These are phyloP conservation scores for Leccinum variicolor DNA, from an alignment of 768 basidiomycete species.

Conservation along the genomic window DNA sequence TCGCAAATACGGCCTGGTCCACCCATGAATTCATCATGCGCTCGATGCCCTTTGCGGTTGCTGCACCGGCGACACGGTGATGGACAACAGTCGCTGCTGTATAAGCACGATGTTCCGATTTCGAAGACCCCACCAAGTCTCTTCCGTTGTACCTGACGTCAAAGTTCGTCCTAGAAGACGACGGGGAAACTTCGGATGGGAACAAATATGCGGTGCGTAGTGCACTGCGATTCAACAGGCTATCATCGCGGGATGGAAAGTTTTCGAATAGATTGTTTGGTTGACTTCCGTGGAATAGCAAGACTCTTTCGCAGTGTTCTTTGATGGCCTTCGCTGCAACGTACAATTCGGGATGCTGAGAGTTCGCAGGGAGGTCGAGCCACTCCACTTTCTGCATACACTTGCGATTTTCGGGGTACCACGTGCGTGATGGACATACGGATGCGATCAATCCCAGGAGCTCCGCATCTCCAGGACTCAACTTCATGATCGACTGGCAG, in stretches of 20 bases:
- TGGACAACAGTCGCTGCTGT: slow-evolving; percentile 9
- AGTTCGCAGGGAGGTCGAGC: slow-evolving; percentile 18
- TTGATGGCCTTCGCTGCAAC: slow-evolving; percentile 27
- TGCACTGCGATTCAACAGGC: slow-evolving; percentile 18
- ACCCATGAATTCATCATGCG: slow-evolving; percentile 9
- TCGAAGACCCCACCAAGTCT: not conserved
- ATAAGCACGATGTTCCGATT: slow-evolving; percentile 17
- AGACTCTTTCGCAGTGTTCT: slow-evolving; percentile 18
- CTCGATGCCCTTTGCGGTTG: not conserved
- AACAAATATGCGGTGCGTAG: slow-evolving; percentile 13
- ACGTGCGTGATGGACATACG: slow-evolving; percentile 35
- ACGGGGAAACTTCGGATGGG: slow-evolving; percentile 8
- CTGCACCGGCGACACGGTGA: not conserved
- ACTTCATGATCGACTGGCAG: slow-evolving; percentile 38
- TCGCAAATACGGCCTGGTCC: not conserved
- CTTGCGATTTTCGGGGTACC: slow-evolving; percentile 35
- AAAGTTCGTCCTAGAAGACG: not conserved
- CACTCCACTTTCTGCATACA: slow-evolving; percentile 40
- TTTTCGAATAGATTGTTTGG: not conserved
- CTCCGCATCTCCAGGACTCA: slow-evolving; percentile 27
- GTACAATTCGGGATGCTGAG: slow-evolving; percentile 34
- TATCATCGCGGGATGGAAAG: slow-evolving; percentile 5
- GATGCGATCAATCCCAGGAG: slow-evolving; percentile 33
- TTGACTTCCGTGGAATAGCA: slow-evolving; percentile 5
- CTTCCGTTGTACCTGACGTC: slow-evolving; percentile 14